A percentile compares a stretch with the other conserved stretches of the same genome.
Evolutionary conservation across 2,329 filamentous ascomycete species (phyloP).

Genomic region (Neonectria hederae): DNA sequence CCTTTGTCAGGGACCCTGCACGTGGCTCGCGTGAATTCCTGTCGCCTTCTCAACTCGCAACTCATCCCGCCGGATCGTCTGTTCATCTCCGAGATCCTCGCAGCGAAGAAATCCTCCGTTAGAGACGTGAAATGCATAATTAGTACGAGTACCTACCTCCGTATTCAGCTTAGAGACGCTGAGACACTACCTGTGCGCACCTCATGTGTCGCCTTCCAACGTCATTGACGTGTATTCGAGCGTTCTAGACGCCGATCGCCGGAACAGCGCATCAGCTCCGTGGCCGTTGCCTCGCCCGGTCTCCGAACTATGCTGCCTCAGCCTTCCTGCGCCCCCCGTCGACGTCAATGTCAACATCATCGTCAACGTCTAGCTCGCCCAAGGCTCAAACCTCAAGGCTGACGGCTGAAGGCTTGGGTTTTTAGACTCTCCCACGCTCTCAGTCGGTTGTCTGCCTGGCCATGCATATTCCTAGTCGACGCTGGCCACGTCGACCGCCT

Average conservation of each 20-base stretch:
- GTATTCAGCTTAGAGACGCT: not conserved
- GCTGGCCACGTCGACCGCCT: constrained; percentile 22
- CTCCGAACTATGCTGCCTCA: constrained; percentile 3
- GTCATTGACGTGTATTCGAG: constrained; percentile 39
- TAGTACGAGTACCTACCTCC: not conserved
- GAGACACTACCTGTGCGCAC: constrained; percentile 12
- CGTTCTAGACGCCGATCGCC: constrained; percentile 41
- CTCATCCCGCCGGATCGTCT: constrained; percentile 15
- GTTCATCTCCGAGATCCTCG: constrained; percentile 25
- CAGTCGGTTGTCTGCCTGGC: constrained; percentile 2
- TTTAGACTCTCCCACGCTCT: not conserved
- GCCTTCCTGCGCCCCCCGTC: constrained; percentile 4
- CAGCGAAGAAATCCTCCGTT: not conserved
- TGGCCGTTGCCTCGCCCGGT: constrained; percentile 27
- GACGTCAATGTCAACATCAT: constrained; percentile 15
- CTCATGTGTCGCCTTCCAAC: constrained; percentile 21
- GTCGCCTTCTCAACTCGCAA: not conserved
- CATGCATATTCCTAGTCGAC: constrained; percentile 12
- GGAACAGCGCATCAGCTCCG: constrained; percentile 29
- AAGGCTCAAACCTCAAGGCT: not conserved
- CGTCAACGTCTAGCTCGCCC: not conserved
- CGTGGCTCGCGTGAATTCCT: constrained; percentile 7
- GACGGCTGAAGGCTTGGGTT: not conserved
- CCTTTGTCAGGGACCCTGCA: not conserved
- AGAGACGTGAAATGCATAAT: not conserved